Percentiles rank a stretch among this genome's conserved stretches.
Conservation (phyloP, 805 yeast genomes). For the Dipodascopsis uninucleata region DNA sequence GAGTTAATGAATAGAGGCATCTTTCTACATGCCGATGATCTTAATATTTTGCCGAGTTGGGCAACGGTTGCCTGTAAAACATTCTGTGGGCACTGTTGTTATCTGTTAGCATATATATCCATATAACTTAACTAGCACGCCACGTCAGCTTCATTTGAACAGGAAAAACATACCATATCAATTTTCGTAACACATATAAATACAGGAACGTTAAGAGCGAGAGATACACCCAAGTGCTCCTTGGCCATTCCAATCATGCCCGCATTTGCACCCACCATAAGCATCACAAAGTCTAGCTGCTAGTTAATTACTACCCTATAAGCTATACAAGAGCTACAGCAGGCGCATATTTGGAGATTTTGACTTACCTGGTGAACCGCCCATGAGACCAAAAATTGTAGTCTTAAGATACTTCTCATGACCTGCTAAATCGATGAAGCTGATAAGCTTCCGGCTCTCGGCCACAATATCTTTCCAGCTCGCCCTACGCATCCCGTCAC, state of each 20-base stretch:
- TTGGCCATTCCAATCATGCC: slow-evolving; percentile 29
- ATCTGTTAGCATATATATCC: too few species aligned
- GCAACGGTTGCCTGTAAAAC: slow-evolving; percentile 20
- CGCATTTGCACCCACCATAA: slow-evolving; percentile 30
- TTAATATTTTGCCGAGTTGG: slow-evolving; percentile 23
- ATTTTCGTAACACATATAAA: slow-evolving; percentile 26
- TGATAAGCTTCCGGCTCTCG: slow-evolving; percentile 23
- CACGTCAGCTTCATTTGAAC: not conserved
- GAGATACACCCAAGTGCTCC: slow-evolving; percentile 27
- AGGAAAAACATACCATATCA: slow-evolving; percentile 18
- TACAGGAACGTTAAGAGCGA: slow-evolving; percentile 26
- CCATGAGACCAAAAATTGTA: slow-evolving; percentile 28
- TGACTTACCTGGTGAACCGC: slow-evolving; percentile 25
- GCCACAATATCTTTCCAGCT: slow-evolving; percentile 26
- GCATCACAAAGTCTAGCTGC: slow-evolving; percentile 22
- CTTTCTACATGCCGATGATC: slow-evolving; percentile 27
- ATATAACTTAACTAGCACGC: too few species aligned
- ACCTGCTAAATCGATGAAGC: slow-evolving; percentile 28
- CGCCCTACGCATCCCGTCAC: slow-evolving; percentile 20
- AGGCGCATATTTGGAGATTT: too few species aligned
- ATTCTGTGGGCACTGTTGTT: slow-evolving; percentile 22
- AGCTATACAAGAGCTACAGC: not conserved
- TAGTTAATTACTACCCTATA: slow-evolving; percentile 1
- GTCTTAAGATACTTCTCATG: slow-evolving; percentile 28
- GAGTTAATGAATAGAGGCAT: slow-evolving; percentile 24